Evolutionary conservation across 108 stramenopile species (phyloP).

Genomic region (Skeletonema menzelii): DNA sequence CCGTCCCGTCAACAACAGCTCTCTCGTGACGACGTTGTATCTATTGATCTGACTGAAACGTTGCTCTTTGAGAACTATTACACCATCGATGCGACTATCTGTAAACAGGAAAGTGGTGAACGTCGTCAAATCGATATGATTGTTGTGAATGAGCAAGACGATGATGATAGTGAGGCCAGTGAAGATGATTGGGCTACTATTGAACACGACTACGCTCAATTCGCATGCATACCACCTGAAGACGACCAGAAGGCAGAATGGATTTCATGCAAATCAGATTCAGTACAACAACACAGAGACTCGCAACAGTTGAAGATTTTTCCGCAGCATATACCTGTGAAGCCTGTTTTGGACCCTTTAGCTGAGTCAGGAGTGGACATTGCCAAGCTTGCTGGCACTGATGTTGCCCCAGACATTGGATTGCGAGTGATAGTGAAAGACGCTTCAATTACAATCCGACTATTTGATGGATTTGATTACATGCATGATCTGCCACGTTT

Average conservation of each 20-base stretch:
- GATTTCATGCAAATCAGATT: constrained; percentile 28
- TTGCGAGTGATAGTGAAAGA: constrained; percentile 66
- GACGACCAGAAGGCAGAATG: constrained; percentile 72
- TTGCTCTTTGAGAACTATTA: constrained; percentile 54
- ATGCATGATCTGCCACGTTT: constrained; percentile 31
- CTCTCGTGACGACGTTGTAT: constrained; percentile 31
- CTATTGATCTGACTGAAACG: constrained; percentile 33
- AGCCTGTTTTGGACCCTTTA: constrained; percentile 57
- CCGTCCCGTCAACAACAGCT: neutral
- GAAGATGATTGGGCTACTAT: constrained; percentile 83
- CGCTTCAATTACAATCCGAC: constrained; percentile 53
- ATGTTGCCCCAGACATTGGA: constrained; percentile 36
- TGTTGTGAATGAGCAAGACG: neutral
- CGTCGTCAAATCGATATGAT: neutral
- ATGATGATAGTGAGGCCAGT: constrained; percentile 17
- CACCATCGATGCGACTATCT: constrained; percentile 34
- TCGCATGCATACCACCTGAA: constrained; percentile 57
- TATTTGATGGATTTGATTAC: constrained; percentile 88
- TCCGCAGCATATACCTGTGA: constrained; percentile 69
- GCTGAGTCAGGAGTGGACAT: constrained; percentile 63
- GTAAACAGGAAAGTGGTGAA: neutral
- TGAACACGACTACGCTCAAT: constrained; percentile 50
- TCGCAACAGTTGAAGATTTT: constrained; percentile 39
- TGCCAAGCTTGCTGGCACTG: constrained; percentile 50
- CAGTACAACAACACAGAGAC: neutral